Base-by-base conservation (phyloP, 176 grass and related monocot species). In the sorghum (Sorghum bicolor) region DNA sequence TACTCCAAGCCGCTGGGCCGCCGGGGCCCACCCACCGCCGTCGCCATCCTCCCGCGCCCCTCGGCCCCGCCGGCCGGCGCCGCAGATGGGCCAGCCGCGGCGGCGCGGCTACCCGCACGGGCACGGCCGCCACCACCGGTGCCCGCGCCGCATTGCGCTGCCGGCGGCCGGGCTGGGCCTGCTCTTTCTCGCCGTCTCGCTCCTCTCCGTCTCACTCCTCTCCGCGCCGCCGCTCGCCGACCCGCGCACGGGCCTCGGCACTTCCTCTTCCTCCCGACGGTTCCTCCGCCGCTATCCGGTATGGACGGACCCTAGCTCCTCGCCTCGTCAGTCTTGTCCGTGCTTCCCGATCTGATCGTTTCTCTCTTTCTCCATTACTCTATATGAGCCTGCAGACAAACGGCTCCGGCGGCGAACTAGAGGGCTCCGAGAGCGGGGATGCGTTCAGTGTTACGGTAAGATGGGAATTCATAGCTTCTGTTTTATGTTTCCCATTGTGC, bases 221-320 rank as follows among this genome's bases (percentile, higher is more conserved):
- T 84, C 88, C 47, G 65, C 89, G 31, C 94, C 91, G 48, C 94
- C 87, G n/a, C 87, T 94, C 40, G 76, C 36, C 0, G 94, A 84
- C 74, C 87, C 40, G 70, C 70, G 85, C 67, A 74, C 84, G 2
- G 67, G 19, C 30, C 32, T 86, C 53, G 22, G 61, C 36, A 29
- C 82, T 4, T 81, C 78, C 13, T 81, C 78, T 0, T 50, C 47
- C 25, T 45, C 79, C 78, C 88, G 76, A 32, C 61, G 70, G 69
- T 83, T 82, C 84, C 86, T 86, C 53, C 81, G 72, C 24, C 50
- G 14, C 57, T 48, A 26, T 45, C 52, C 33, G 81, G 70, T 79
- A 78, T 85, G 84, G 8, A 64, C 37, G 68, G 20, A 76, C 24
- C 17, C 17, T 63, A 72, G 57, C 45, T 52, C 34, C 13, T 80